These are phyloP conservation scores for Conticribra guillardii DNA, from an alignment of 108 stramenopile genomes.

Conservation along the genomic window DNA sequence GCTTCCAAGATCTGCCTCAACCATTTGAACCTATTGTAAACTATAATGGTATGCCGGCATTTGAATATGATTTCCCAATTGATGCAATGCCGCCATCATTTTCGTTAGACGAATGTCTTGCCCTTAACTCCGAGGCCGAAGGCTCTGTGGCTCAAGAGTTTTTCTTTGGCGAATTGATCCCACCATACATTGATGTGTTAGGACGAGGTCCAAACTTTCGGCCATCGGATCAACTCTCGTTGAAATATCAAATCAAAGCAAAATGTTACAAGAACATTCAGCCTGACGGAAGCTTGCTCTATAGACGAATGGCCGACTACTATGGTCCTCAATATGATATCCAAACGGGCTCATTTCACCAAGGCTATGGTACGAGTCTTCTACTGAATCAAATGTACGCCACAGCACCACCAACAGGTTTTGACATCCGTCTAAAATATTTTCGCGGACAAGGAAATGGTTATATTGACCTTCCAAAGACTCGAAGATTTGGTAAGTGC, in stretches of 20 bases:
- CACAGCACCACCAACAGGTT: conserved; percentile 35
- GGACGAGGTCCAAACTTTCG: conserved; percentile 80
- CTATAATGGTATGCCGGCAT: conserved; percentile 60
- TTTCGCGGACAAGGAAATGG: conserved; percentile 54
- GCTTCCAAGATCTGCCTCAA: conserved; percentile 67
- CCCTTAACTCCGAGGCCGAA: conserved; percentile 47
- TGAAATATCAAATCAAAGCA: conserved; percentile 60
- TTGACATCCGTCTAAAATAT: conserved; percentile 41
- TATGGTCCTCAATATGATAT: conserved; percentile 87
- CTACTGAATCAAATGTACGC: conserved; percentile 44
- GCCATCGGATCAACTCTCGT: conserved; percentile 49
- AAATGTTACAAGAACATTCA: conserved; percentile 83
- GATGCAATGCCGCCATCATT: conserved; percentile 61
- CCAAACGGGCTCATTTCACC: conserved; percentile 72
- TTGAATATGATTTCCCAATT: conserved; percentile 61
- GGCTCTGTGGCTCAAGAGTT: conserved; percentile 36
- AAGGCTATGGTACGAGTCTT: conserved; percentile 63
- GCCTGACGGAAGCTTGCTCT: conserved; percentile 67
- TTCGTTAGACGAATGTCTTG: conserved; percentile 73
- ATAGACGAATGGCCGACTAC: conserved; percentile 76
- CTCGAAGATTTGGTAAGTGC: conserved; percentile 47
- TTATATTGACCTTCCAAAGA: conserved; percentile 71
- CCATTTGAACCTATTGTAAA: conserved; percentile 82
- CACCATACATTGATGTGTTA: conserved; percentile 81
- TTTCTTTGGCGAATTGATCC: conserved; percentile 81